A percentile compares a stretch with the other conserved stretches of the same genome.
Evolutionary conservation across 306 rosid genomes (phyloP).

Genomic region (Lathyrus tuberosus): DNA sequence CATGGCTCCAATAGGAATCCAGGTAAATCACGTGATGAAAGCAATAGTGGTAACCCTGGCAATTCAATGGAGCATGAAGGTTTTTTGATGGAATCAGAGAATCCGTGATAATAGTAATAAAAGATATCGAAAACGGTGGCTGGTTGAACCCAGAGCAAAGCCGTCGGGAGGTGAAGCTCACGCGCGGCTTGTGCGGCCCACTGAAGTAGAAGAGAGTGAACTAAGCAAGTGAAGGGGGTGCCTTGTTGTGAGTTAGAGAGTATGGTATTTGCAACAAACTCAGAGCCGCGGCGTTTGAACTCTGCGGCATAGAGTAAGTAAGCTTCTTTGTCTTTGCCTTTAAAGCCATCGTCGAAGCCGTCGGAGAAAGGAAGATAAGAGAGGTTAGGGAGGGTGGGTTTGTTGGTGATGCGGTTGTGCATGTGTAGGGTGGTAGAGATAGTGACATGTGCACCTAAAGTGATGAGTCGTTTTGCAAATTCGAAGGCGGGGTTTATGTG

Average conservation of each 20-base stretch:
- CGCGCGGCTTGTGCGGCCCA: slow-evolving; percentile 49
- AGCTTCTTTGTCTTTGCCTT: background rate
- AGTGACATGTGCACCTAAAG: slow-evolving; percentile 47
- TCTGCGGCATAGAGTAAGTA: background rate
- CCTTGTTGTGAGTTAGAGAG: slow-evolving; percentile 27
- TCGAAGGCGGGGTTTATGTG: slow-evolving; percentile 58
- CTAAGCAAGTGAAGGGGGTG: slow-evolving; percentile 44
- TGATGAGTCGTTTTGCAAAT: slow-evolving; percentile 42
- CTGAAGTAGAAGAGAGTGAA: slow-evolving; percentile 37
- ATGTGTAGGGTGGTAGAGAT: slow-evolving; percentile 31
- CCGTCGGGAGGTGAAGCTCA: slow-evolving; percentile 35
- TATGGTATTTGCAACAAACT: slow-evolving; percentile 35
- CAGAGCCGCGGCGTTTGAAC: slow-evolving; percentile 40
- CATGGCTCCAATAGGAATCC: background rate
- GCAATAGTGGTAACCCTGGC: background rate
- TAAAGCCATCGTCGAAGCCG: slow-evolving; percentile 46
- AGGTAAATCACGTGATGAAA: slow-evolving; percentile 18
- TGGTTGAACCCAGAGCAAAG: slow-evolving; percentile 4
- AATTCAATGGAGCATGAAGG: background rate
- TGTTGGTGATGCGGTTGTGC: slow-evolving; percentile 37
- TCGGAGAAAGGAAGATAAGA: slow-evolving; percentile 44
- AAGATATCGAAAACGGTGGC: background rate
- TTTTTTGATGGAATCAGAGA: background rate
- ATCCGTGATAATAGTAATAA: slow-evolving; percentile 1
- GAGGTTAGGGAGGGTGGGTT: slow-evolving; percentile 31